Evolutionary conservation across 2,329 filamentous ascomycete species (phyloP).

Genomic region (Nothomitra cinnamomea): DNA sequence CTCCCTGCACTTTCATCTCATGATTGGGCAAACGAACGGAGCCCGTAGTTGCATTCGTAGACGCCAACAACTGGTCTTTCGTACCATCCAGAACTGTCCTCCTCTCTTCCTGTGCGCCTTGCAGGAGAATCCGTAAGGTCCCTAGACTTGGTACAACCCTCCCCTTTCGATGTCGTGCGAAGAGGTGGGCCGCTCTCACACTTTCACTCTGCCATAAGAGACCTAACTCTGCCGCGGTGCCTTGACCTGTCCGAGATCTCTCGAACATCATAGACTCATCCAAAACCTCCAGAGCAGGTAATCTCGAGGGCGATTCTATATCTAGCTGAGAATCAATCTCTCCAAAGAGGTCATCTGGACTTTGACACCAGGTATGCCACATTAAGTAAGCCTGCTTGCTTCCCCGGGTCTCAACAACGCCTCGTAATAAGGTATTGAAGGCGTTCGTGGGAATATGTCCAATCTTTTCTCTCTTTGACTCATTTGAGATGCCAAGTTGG

Average conservation of each 20-base stretch:
- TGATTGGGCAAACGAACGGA: background rate
- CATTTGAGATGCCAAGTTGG: background rate
- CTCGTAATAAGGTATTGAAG: slow-evolving; percentile 36
- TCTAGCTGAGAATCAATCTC: background rate
- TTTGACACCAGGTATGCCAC: slow-evolving; percentile 30
- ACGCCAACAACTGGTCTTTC: background rate
- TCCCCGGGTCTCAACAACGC: slow-evolving; percentile 33
- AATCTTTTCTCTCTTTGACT: background rate
- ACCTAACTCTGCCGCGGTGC: background rate
- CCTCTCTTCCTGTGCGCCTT: background rate
- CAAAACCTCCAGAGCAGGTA: background rate
- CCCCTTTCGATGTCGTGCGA: background rate
- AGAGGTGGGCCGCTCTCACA: background rate
- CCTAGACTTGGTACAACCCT: background rate
- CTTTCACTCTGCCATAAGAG: background rate
- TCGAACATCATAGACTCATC: background rate
- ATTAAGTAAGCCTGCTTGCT: slow-evolving; percentile 29
- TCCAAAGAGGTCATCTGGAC: slow-evolving; percentile 8
- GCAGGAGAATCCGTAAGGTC: background rate
- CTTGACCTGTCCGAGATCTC: no score
- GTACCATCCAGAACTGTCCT: no score
- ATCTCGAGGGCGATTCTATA: background rate
- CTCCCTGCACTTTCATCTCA: background rate
- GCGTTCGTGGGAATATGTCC: slow-evolving; percentile 20
- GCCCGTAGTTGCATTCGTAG: background rate